phyloP scores from a whole-genome alignment of 164 flowering plant genomes.

The Cinnamomum micranthum region DNA sequence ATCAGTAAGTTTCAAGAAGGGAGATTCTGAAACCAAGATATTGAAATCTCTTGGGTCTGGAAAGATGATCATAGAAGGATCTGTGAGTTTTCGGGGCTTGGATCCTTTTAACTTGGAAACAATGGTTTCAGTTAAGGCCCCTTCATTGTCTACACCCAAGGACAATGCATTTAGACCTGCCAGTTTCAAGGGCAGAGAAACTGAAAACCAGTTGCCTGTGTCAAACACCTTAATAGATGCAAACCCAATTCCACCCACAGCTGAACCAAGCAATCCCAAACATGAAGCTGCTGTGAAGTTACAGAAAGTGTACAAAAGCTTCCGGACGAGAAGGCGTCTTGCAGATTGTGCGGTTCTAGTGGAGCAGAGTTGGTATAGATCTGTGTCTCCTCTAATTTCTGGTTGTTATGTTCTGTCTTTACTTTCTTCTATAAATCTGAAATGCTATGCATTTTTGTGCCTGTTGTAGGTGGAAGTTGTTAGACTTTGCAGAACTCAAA shows the following conservation, averaged over 20 bases:
- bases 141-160: constrained; percentile 5
- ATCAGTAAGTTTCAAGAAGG: constrained; percentile 53
- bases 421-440: neutral
- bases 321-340: constrained; percentile 78
- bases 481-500: constrained; percentile 89
- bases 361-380: constrained; percentile 71
- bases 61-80: constrained; percentile 32
- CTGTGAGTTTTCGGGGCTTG: constrained; percentile 46
- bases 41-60: constrained; percentile 27
- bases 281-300: constrained; percentile 82
- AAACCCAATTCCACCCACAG: constrained; percentile 13
- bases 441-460: neutral
- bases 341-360: constrained; percentile 96
- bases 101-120: constrained; percentile 26
- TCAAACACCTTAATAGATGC: constrained; percentile 17
- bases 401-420: neutral
- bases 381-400: neutral
- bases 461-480: constrained; percentile 31
- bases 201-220: constrained; percentile 3
- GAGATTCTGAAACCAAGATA: constrained; percentile 42
- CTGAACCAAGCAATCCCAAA: constrained; percentile 35
- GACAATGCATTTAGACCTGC: constrained; percentile 7
- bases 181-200: constrained; percentile 14
- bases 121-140: constrained; percentile 30
- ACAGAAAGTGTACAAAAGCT: constrained; percentile 96